Evolutionary conservation across 2,329 filamentous ascomycete species (phyloP).

Genomic region (Alternaria sp.): DNA sequence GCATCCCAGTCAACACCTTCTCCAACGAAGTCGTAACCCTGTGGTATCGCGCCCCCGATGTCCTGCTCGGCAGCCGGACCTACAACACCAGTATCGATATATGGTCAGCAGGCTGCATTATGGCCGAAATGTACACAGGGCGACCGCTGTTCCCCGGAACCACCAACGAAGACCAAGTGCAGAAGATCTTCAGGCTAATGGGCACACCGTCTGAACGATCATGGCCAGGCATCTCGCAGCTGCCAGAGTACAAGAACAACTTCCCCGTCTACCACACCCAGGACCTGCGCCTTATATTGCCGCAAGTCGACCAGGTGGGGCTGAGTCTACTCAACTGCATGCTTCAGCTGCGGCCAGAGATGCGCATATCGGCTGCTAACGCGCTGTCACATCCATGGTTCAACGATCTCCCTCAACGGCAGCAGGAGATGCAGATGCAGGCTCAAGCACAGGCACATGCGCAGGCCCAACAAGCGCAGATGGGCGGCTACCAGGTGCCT

Average conservation of each 20-base stretch:
- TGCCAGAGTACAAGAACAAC: conserved; percentile 96
- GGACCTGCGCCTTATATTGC: conserved; percentile 83
- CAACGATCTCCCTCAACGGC: conserved; percentile 67
- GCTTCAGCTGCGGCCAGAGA: conserved; percentile 90
- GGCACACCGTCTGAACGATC: conserved; percentile 93
- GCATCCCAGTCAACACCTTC: conserved; percentile 97
- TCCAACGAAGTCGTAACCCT: conserved; percentile 97
- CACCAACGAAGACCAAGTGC: conserved; percentile 95
- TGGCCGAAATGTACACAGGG: conserved; percentile 99
- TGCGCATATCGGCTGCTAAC: conserved; percentile 85
- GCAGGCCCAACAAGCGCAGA: conserved; percentile 46
- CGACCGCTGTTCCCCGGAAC: conserved; percentile 95
- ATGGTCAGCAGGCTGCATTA: conserved; percentile 98
- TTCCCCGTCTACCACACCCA: conserved; percentile 96
- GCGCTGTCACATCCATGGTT: conserved; percentile 95
- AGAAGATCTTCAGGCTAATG: conserved; percentile 98
- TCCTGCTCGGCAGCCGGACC: conserved; percentile 88
- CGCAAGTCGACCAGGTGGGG: conserved; percentile 85
- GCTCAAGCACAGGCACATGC: conserved; percentile 43
- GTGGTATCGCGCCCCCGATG: conserved; percentile 97
- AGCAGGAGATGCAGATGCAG: conserved; percentile 45
- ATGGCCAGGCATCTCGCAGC: conserved; percentile 93
- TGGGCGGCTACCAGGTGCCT: conserved; percentile 46
- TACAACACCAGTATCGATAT: conserved; percentile 99
- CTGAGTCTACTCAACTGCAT: conserved; percentile 88